Percentiles rank a stretch among this genome's conserved stretches.
Evolutionary conservation across 73 alveolate species (phyloP).

Genomic region (Paramecium caudatum): DNA sequence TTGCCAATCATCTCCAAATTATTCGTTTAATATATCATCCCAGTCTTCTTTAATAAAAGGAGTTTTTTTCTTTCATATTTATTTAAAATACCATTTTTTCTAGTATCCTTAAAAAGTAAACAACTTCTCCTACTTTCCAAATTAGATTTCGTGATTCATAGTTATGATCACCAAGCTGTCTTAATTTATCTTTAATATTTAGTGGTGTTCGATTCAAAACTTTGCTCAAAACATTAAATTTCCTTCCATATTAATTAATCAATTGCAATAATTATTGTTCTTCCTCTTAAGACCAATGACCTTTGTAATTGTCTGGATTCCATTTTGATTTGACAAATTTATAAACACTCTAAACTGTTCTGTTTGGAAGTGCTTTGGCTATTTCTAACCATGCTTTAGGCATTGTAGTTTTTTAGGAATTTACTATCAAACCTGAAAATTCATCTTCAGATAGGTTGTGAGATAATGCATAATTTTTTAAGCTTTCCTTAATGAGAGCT

Average conservation of each 20-base stretch:
- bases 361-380: constrained; percentile 84
- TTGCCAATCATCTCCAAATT: constrained; percentile 59
- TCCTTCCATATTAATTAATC: constrained; percentile 86
- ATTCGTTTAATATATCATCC: neutral
- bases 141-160: constrained; percentile 67
- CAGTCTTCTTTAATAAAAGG: constrained; percentile 77
- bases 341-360: constrained; percentile 85
- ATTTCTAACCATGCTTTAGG: constrained; percentile 84
- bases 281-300: constrained; percentile 85
- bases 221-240: constrained; percentile 84
- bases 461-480: constrained; percentile 81
- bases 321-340: constrained; percentile 83
- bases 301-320: constrained; percentile 87
- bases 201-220: constrained; percentile 84
- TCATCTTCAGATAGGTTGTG: constrained; percentile 77
- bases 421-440: constrained; percentile 79
- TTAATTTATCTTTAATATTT: constrained; percentile 86
- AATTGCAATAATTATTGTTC: constrained; percentile 80
- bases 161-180: constrained; percentile 84
- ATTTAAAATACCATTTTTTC: constrained; percentile 74
- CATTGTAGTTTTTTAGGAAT: constrained; percentile 77
- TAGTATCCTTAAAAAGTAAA: constrained; percentile 81
- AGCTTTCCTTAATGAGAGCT: constrained; percentile 76
- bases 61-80: constrained; percentile 55
- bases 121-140: constrained; percentile 76